phyloP scores from a whole-genome alignment of 2,329 filamentous ascomycete species.

The Aspergillus oerlinghausenensis region DNA sequence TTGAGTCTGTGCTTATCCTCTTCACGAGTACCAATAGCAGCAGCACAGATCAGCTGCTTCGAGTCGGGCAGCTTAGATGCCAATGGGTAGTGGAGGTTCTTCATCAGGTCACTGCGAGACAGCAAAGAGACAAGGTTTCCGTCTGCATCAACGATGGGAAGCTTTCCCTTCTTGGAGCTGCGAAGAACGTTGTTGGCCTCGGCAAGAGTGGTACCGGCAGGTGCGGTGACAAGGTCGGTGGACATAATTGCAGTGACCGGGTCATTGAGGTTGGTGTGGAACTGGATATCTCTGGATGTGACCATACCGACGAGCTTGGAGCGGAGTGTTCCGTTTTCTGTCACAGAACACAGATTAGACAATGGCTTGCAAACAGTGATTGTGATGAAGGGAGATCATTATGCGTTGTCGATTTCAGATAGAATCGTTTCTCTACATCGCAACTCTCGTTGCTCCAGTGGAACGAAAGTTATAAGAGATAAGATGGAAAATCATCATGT shows the following conservation, averaged over 20 bases:
- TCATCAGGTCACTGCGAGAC: slow-evolving; percentile 92
- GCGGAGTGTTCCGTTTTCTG: slow-evolving; percentile 86
- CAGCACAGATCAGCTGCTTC: slow-evolving; percentile 94
- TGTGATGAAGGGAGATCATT: slow-evolving; percentile 2
- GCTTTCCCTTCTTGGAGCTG: slow-evolving; percentile 97
- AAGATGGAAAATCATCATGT: slow-evolving; percentile 69
- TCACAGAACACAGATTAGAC: slow-evolving; percentile 17
- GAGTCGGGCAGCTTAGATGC: slow-evolving; percentile 94
- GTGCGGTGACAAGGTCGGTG: slow-evolving; percentile 85
- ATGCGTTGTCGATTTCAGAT: slow-evolving; percentile 38
- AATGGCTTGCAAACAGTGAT: slow-evolving; percentile 11
- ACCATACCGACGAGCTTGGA: slow-evolving; percentile 97
- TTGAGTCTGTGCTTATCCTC: slow-evolving; percentile 84
- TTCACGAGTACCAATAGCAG: slow-evolving; percentile 89
- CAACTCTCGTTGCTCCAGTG: slow-evolving; percentile 86
- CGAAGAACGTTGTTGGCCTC: slow-evolving; percentile 93
- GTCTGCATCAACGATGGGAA: slow-evolving; percentile 80
- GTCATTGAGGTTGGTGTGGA: slow-evolving; percentile 70
- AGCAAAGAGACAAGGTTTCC: slow-evolving; percentile 89
- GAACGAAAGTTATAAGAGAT: slow-evolving; percentile 99
- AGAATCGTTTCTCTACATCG: slow-evolving; percentile 70
- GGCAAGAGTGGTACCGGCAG: slow-evolving; percentile 71
- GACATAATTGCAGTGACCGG: slow-evolving; percentile 90
- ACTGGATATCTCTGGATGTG: slow-evolving; percentile 96
- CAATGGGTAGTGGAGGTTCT: slow-evolving; percentile 95